Conservation (phyloP, 1,139 yeast genomes). For the Blastobotrys petasosporus region DNA sequence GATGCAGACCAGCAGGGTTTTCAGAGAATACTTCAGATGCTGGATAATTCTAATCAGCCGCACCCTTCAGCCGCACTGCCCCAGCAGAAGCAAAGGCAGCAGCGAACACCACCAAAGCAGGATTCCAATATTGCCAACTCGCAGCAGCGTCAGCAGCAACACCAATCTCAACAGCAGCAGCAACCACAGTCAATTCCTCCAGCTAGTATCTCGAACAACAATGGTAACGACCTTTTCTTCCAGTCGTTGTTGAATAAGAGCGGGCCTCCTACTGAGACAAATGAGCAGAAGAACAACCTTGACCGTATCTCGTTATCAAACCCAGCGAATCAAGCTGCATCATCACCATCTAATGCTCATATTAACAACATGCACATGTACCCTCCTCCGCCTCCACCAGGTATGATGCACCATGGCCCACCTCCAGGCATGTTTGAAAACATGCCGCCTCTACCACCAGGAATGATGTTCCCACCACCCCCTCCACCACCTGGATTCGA, state of each 20-base stretch:
- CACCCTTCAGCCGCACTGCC: too few species aligned
- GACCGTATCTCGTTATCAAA: constrained; percentile 1
- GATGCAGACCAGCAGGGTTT: constrained; percentile 32
- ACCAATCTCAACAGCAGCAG: constrained; percentile 5
- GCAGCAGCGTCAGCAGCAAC: constrained; percentile 5
- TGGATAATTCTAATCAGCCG: constrained; percentile 17
- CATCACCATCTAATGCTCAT: constrained; percentile 11
- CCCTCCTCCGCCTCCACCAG: constrained; percentile 11
- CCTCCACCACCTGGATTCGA: constrained; percentile 5
- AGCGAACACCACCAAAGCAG: too few species aligned
- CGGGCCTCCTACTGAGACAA: not conserved
- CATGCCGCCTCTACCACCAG: constrained; percentile 20
- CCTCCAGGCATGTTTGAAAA: constrained; percentile 23
- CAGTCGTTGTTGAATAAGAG: constrained; percentile 27
- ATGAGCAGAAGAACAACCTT: not conserved
- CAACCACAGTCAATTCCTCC: constrained; percentile 7
- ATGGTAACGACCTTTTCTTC: constrained; percentile 28
- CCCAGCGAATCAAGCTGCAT: constrained; percentile 4
- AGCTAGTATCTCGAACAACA: constrained; percentile 1
- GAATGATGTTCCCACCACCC: constrained; percentile 20
- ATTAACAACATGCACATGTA: not conserved
- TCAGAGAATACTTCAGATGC: constrained; percentile 32
- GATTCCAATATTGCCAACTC: too few species aligned
- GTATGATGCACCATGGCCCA: constrained; percentile 4
- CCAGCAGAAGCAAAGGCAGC: too few species aligned